These are phyloP conservation scores for Rhodomyrtus tomentosa DNA, from an alignment of 345 rosid species.

Conservation along the genomic window DNA sequence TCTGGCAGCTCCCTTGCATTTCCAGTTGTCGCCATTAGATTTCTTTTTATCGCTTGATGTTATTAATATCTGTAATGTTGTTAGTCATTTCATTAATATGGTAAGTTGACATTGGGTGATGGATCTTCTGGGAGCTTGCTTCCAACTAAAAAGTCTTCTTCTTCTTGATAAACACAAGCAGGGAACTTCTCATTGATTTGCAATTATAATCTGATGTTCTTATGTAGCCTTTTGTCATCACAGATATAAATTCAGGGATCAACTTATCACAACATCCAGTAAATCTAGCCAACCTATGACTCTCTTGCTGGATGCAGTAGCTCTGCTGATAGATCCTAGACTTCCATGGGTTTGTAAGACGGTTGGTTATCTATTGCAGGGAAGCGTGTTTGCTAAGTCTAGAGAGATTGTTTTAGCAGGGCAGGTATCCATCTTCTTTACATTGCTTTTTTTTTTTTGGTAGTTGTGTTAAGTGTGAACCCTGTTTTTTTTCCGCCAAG, in stretches of 20 bases:
- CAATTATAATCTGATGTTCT: neutral
- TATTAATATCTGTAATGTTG: neutral
- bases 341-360: conserved; percentile 88
- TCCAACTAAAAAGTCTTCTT: neutral
- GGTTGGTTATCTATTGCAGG: conserved; percentile 49
- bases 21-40: neutral
- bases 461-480: neutral
- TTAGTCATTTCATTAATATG: neutral
- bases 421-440: conserved; percentile 36
- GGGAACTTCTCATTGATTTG: neutral
- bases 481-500: neutral
- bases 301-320: conserved; percentile 58
- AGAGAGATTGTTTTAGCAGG: conserved; percentile 52
- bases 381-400: conserved; percentile 39
- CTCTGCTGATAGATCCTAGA: conserved; percentile 57
- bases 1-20: neutral
- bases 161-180: neutral
- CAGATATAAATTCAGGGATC: conserved; percentile 58
- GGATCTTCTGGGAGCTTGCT: neutral
- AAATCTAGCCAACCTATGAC: conserved; percentile 32
- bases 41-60: neutral
- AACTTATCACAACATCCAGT: conserved; percentile 29
- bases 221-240: conserved; percentile 10
- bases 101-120: neutral
- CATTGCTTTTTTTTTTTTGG: neutral